These are phyloP conservation scores for Clathrus columnatus DNA, from an alignment of 768 basidiomycete genomes.

Conservation along the genomic window DNA sequence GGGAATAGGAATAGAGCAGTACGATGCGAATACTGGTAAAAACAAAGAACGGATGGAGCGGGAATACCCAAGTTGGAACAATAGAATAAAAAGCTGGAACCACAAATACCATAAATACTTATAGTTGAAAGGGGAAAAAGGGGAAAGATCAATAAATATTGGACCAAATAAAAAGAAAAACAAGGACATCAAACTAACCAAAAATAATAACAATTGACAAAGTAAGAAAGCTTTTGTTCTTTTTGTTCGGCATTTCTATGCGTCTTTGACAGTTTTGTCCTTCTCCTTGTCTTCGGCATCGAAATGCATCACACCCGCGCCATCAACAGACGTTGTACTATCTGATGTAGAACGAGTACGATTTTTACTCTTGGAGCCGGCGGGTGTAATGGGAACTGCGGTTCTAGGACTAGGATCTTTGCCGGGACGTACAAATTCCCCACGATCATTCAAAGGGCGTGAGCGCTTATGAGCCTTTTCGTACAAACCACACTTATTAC, in stretches of 20 bases:
- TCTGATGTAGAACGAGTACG: neutral
- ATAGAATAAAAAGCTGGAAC: too few species aligned
- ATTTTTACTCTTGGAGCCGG: neutral
- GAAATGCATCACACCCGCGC: conserved; percentile 4
- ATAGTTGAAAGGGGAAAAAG: too few species aligned
- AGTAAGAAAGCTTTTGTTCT: neutral
- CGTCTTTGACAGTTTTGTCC: neutral
- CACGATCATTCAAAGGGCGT: conserved; percentile 8
- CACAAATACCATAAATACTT: too few species aligned
- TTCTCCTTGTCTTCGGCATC: neutral
- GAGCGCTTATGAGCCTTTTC: conserved; percentile 10
- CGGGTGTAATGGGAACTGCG: neutral
- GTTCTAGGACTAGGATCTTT: neutral
- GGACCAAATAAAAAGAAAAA: too few species aligned
- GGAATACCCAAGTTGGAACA: too few species aligned
- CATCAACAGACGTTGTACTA: neutral
- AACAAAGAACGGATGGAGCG: too few species aligned
- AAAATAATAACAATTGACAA: neutral
- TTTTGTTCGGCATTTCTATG: neutral
- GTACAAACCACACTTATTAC: conserved; percentile 12
- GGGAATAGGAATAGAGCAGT: too few species aligned
- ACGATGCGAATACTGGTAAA: too few species aligned
- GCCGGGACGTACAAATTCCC: conserved; percentile 8
- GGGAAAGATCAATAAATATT: too few species aligned
- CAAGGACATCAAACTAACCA: too few species aligned